Evolutionary conservation across 2,329 filamentous ascomycete genomes (phyloP).

Genomic region (Sordariomycetes sp.): DNA sequence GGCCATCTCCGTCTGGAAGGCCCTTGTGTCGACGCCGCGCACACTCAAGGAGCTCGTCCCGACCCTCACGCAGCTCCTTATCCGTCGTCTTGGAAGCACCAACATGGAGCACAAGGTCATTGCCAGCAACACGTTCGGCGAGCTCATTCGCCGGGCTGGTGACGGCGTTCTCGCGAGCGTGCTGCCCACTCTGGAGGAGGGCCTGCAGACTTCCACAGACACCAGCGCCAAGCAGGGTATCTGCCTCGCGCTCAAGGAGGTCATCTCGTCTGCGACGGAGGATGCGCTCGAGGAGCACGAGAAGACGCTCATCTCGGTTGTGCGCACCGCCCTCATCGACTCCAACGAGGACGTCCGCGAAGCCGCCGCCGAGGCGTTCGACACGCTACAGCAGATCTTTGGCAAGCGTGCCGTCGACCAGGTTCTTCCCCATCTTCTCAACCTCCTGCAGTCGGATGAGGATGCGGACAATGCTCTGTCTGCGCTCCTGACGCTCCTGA

Average conservation of each 20-base stretch:
- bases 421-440: conserved; percentile 84
- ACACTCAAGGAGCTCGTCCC: conserved; percentile 93
- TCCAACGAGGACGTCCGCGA: conserved; percentile 82
- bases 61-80: conserved; percentile 87
- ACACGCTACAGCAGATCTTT: conserved; percentile 82
- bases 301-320: conserved; percentile 86
- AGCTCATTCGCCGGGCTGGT: conserved; percentile 92
- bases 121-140: conserved; percentile 89
- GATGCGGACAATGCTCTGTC: conserved; percentile 87
- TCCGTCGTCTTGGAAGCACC: conserved; percentile 81
- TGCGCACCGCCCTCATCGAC: conserved; percentile 85
- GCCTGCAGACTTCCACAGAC: conserved; percentile 76
- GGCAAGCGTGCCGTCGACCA: conserved; percentile 94
- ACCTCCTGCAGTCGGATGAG: conserved; percentile 71
- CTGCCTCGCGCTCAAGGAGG: conserved; percentile 86
- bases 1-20: conserved; percentile 92
- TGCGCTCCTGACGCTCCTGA: conserved; percentile 85
- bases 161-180: conserved; percentile 82
- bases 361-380: conserved; percentile 92
- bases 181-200: conserved; percentile 83
- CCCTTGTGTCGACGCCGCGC: conserved; percentile 78
- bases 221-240: conserved; percentile 93
- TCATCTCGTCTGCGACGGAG: conserved; percentile 77
- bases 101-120: conserved; percentile 99
- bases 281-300: conserved; percentile 91